Evolutionary conservation across 768 basidiomycete genomes (phyloP).

Genomic region (Butyriboletus loyo): DNA sequence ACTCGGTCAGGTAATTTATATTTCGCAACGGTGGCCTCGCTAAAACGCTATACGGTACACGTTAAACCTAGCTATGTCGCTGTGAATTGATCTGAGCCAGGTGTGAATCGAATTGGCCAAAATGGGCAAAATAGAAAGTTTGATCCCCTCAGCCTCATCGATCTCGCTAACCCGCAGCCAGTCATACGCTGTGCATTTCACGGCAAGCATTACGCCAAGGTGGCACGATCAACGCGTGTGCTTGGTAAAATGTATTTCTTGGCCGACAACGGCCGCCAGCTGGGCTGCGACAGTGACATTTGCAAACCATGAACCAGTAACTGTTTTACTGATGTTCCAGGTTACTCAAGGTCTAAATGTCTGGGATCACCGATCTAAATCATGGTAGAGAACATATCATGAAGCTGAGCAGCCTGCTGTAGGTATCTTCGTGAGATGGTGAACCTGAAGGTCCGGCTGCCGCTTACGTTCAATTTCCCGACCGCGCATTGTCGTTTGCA

Average conservation of each 20-base stretch:
- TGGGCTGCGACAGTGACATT: background rate
- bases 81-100: background rate
- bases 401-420: too few species aligned
- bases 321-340: too few species aligned
- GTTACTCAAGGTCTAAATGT: too few species aligned
- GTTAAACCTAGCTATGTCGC: background rate
- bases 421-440: too few species aligned
- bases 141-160: background rate
- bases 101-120: background rate
- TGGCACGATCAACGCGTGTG: background rate
- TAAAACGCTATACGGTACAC: background rate
- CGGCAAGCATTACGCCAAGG: background rate
- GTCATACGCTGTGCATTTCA: background rate
- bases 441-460: too few species aligned
- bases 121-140: background rate
- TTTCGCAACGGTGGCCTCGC: background rate
- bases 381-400: too few species aligned
- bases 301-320: too few species aligned
- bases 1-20: background rate
- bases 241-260: background rate
- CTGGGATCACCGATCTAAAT: too few species aligned
- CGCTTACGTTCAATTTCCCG: too few species aligned
- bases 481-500: too few species aligned
- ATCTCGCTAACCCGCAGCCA: background rate
- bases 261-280: background rate